Conservation (phyloP, 179 eudicot species). For the Kewa caespitosa region DNA sequence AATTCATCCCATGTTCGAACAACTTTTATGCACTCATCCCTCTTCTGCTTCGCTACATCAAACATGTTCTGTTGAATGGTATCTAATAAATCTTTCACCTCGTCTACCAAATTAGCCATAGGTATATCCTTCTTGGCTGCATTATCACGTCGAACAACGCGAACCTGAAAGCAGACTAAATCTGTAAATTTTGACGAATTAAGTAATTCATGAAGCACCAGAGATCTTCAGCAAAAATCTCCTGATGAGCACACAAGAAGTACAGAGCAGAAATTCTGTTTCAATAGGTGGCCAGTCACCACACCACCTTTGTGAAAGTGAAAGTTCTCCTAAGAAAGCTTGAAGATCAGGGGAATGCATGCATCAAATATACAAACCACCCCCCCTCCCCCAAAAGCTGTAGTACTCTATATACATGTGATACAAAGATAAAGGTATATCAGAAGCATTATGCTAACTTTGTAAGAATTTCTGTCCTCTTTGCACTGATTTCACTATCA, state of each 20-base stretch:
- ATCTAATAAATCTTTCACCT: conserved; percentile 52
- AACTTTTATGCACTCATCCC: conserved; percentile 75
- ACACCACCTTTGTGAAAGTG: neutral
- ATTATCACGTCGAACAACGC: conserved; percentile 90
- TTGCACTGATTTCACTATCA: neutral
- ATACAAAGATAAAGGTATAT: neutral
- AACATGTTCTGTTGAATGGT: conserved; percentile 67
- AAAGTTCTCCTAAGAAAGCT: neutral
- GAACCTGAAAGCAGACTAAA: conserved; percentile 47
- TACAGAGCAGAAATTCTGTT: neutral
- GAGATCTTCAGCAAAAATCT: neutral
- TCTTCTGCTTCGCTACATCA: conserved; percentile 72
- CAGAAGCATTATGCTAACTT: neutral
- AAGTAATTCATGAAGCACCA: neutral
- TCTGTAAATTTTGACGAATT: neutral
- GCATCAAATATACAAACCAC: neutral
- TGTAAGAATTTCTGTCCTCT: neutral
- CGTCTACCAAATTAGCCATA: conserved; percentile 56
- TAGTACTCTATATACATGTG: neutral
- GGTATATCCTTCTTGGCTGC: conserved; percentile 68
- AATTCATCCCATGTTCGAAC: conserved; percentile 92
- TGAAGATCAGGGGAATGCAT: neutral
- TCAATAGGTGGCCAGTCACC: conserved; percentile 1
- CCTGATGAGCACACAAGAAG: neutral
- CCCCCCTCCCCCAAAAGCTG: neutral